Evolutionary conservation across 2,329 filamentous ascomycete genomes (phyloP).

Genomic region (Botrytis sinoallii): DNA sequence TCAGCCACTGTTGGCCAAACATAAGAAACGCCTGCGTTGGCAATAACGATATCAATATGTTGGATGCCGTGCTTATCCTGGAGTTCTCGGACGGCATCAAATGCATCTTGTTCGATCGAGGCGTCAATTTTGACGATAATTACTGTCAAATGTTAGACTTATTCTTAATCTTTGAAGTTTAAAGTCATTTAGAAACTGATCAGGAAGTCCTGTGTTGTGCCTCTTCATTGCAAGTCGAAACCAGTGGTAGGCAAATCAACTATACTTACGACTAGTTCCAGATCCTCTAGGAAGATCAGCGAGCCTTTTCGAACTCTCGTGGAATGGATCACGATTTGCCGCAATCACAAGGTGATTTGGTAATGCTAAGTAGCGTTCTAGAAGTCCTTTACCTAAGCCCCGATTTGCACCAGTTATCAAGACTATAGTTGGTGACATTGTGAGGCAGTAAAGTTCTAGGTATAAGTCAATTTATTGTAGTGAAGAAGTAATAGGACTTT

Average conservation of each 20-base stretch:
- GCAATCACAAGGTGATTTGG: slow-evolving; percentile 42
- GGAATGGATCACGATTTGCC: slow-evolving; percentile 38
- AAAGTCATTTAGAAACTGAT: neutral
- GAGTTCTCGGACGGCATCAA: neutral
- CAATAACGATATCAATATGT: neutral
- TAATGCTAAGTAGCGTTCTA: slow-evolving; percentile 14
- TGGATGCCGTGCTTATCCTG: neutral
- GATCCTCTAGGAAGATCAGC: slow-evolving; percentile 23
- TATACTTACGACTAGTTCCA: neutral
- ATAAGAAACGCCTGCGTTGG: neutral
- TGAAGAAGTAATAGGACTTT: neutral
- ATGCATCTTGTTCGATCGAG: neutral
- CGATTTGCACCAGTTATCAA: neutral
- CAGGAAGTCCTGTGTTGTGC: neutral
- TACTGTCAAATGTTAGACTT: neutral
- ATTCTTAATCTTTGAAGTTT: neutral
- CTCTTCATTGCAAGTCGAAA: neutral
- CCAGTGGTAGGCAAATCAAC: neutral
- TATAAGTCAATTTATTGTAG: neutral
- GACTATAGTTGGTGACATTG: neutral
- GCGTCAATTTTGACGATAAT: neutral
- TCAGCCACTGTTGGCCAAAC: neutral
- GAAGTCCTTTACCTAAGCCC: neutral
- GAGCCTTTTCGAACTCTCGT: slow-evolving; percentile 33
- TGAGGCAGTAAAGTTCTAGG: neutral